phyloP scores from a whole-genome alignment of 202 grass and related monocot genomes.

The Bolboschoenoplectus hybrid region DNA sequence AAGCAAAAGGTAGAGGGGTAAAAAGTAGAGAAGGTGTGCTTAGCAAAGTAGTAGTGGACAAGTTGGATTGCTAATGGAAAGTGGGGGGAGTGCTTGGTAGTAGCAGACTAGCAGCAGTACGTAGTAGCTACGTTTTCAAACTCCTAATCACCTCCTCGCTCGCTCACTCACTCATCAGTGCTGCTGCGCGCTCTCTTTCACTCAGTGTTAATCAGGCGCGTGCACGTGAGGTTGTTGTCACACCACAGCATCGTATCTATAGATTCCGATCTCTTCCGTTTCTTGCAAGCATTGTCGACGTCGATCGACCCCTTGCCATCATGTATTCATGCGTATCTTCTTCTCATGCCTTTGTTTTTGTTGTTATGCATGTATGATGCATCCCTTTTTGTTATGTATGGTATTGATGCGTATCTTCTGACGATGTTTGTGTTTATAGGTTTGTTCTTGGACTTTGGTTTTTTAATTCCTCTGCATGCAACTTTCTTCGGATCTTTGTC shows the following conservation, averaged over 20 bases:
- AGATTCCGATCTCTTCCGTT: conserved; percentile 35
- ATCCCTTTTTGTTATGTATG: background rate
- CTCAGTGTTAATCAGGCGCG: background rate
- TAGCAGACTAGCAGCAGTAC: background rate
- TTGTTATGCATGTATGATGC: background rate
- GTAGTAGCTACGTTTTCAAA: background rate
- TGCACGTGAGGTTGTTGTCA: conserved; percentile 21
- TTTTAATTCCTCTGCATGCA: background rate
- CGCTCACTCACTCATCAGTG: background rate
- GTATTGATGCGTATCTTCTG: background rate
- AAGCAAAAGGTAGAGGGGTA: conserved; percentile 11
- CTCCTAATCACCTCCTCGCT: conserved; percentile 20
- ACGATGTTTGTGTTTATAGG: background rate
- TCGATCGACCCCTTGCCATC: background rate
- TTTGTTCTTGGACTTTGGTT: background rate
- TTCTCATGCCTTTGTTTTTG: background rate
- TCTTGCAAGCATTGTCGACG: conserved; percentile 3
- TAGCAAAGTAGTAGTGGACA: background rate
- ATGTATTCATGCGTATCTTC: background rate
- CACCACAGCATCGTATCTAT: conserved; percentile 25
- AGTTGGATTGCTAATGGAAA: conserved; percentile 22
- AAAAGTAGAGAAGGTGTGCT: background rate
- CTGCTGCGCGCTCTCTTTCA: background rate
- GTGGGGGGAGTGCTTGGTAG: background rate
- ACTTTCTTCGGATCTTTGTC: background rate